Base-by-base conservation (phyloP, 208 protist species). In the Leishmania gerbilli region DNA sequence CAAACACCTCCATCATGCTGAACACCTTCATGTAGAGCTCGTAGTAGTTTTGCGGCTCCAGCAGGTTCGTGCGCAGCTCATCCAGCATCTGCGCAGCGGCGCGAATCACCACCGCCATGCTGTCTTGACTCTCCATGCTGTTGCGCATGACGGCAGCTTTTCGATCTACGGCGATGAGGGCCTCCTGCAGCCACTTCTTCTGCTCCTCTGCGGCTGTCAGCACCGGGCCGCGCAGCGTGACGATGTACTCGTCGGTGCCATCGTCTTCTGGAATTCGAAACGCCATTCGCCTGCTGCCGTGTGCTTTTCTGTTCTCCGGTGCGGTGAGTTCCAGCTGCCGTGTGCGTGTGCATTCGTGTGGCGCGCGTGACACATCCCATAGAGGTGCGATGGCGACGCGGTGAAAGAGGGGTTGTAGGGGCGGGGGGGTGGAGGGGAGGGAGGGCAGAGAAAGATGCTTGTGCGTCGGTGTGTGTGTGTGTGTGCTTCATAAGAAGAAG, bases 41-140 rank as follows among this genome's bases (percentile, higher is more conserved):
- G 88, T 99, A 99, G 89, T 99, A 99, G 81, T 96, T 94, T 83
- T 99, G 99, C 58, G 99, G 99, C 21, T 97, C 91, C 8, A 99
- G 92, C 24, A 96, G 31, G 34, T 88, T 92, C 1, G 97, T 99
- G 77, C 98, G 89, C 13, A 99, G 92, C 89, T 99, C 99, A 24
- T 86, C 89, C 21, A 99, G 91, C 93, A 99, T 98, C 80, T 88
- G 88, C 69, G 90, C 87, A 34, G 97, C 84, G 13, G 81, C 75
- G 71, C 90, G 87, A n/a, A 98, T 90, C 51, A 86, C 85, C 3
- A 72, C 34, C 37, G 71, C 74, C 15, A 88, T 71, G 37, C 91
- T 84, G 24, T 90, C 74, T 53, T 89, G 74, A 49, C 90, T 64
- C 65, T 94, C 91, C 77, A 98, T 90, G 88, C 88, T 82, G 62